Conservation (phyloP, 2,329 filamentous ascomycete genomes). For the Westerdykella sp. region DNA sequence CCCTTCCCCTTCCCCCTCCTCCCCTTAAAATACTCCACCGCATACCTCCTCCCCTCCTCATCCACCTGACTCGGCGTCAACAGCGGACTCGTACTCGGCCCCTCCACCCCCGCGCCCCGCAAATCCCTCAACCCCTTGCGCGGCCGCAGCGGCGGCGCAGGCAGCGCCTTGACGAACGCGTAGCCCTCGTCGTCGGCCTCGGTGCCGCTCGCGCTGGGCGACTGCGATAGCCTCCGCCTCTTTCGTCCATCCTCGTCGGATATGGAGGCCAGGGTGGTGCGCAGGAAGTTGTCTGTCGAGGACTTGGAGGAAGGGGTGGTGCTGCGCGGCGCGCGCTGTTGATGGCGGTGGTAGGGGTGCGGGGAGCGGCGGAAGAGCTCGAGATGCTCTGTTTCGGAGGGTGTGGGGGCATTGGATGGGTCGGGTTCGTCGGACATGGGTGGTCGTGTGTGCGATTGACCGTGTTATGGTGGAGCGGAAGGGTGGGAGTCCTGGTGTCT, state of each 20-base stretch:
- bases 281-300: constrained; percentile 16
- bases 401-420: constrained; percentile 8
- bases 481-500: no score
- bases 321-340: constrained; percentile 12
- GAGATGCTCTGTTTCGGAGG: constrained; percentile 24
- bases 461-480: no score
- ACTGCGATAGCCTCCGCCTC: constrained; percentile 20
- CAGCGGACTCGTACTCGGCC: constrained; percentile 30
- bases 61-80: constrained; percentile 45
- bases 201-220: constrained; percentile 79
- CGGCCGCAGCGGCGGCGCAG: constrained; percentile 64
- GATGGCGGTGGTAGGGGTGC: constrained; percentile 34
- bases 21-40: constrained; percentile 33
- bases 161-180: constrained; percentile 69
- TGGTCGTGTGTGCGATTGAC: no score
- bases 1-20: constrained; percentile 12
- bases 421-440: no score
- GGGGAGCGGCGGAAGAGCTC: constrained; percentile 35
- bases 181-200: constrained; percentile 90
- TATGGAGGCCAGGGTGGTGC: constrained; percentile 14
- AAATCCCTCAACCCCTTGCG: constrained; percentile 70
- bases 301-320: constrained; percentile 9
- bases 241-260: constrained; percentile 23
- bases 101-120: constrained; percentile 33
- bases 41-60: constrained; percentile 39